These are phyloP conservation scores for Dioscorea alata DNA, from an alignment of 106 monocot genomes.

Conservation along the genomic window DNA sequence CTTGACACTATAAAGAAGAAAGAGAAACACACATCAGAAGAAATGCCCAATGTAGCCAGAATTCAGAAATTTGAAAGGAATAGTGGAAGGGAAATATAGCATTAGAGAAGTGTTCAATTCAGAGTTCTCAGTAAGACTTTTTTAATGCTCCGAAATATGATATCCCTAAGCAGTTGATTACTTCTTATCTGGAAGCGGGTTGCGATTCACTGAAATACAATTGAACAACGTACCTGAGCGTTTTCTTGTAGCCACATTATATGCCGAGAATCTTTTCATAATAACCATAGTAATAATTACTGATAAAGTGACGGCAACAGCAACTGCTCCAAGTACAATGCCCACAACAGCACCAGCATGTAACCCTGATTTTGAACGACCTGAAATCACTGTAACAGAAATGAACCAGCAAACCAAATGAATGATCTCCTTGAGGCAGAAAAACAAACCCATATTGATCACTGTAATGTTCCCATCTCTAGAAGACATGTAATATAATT, in stretches of 20 bases:
- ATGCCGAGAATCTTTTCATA: conserved; percentile 39
- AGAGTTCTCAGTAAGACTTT: too few species aligned
- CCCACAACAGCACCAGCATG: conserved; percentile 63
- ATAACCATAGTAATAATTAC: conserved; percentile 43
- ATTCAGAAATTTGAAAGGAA: neutral
- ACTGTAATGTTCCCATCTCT: too few species aligned
- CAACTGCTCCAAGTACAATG: conserved; percentile 62
- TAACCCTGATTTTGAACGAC: conserved; percentile 30
- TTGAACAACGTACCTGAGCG: conserved; percentile 40
- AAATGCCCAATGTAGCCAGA: too few species aligned
- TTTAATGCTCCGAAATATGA: too few species aligned
- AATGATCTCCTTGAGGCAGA: too few species aligned
- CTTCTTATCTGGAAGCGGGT: too few species aligned
- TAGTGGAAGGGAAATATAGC: neutral
- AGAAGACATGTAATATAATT: too few species aligned
- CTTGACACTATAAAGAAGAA: conserved; percentile 44
- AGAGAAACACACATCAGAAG: too few species aligned
- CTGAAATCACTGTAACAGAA: conserved; percentile 30
- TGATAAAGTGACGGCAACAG: conserved; percentile 44
- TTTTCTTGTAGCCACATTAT: conserved; percentile 31
- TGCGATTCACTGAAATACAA: too few species aligned
- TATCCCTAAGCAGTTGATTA: too few species aligned
- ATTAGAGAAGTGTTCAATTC: too few species aligned
- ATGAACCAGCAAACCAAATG: neutral
- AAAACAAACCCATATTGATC: too few species aligned